Evolutionary conservation across 2,329 filamentous ascomycete genomes (phyloP).

Genomic region (Pochonia chlamydosporia): DNA sequence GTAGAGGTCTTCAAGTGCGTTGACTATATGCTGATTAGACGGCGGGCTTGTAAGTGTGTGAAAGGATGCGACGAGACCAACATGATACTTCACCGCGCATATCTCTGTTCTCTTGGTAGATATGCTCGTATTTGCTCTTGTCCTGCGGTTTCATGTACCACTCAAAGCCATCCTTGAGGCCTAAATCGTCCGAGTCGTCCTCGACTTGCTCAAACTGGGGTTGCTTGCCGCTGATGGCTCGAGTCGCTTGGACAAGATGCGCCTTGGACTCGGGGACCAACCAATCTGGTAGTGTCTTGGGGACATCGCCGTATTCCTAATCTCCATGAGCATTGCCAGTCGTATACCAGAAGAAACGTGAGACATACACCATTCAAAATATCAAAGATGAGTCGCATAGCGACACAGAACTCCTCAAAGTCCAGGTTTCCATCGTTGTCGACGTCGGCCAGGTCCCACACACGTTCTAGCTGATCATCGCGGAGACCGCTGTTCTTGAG

Average conservation of each 20-base stretch:
- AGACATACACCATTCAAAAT: constrained; percentile 77
- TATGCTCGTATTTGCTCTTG: constrained; percentile 92
- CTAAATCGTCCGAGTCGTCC: constrained; percentile 74
- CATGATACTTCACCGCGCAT: constrained; percentile 78
- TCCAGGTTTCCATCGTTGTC: constrained; percentile 96
- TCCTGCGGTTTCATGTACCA: constrained; percentile 97
- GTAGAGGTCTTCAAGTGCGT: constrained; percentile 77
- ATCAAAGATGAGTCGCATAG: constrained; percentile 97
- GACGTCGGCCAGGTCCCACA: constrained; percentile 96
- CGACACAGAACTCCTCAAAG: constrained; percentile 99
- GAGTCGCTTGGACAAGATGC: constrained; percentile 77
- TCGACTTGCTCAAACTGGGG: constrained; percentile 81
- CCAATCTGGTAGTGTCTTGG: constrained; percentile 82
- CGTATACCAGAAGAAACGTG: neutral
- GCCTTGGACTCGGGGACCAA: constrained; percentile 93
- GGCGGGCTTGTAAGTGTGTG: neutral
- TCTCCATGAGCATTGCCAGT: constrained; percentile 10
- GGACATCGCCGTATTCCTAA: constrained; percentile 88
- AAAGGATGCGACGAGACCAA: constrained; percentile 34
- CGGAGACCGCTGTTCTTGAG: constrained; percentile 59
- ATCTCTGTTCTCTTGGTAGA: constrained; percentile 89
- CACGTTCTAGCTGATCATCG: constrained; percentile 80
- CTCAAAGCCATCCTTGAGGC: constrained; percentile 93
- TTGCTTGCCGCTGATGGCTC: constrained; percentile 72
- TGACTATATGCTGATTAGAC: constrained; percentile 47